phyloP scores from a whole-genome alignment of 1,284 basidiomycete species.

The Hymenochaete sp. region DNA sequence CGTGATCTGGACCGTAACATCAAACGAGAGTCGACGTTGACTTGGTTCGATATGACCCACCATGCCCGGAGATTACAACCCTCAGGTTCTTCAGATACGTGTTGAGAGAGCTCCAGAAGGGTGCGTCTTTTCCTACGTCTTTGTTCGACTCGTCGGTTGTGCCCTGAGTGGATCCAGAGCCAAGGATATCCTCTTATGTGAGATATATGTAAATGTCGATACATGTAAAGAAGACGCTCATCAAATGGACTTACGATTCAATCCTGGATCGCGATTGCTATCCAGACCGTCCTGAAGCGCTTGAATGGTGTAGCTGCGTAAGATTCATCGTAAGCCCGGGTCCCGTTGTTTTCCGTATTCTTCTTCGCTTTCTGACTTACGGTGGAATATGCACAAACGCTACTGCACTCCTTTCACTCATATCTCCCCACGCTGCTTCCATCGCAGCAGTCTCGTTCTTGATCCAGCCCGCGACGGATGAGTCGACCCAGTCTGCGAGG shows the following conservation, averaged over 20 bases:
- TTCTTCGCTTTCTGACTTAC: no score
- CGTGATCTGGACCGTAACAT: constrained; percentile 46
- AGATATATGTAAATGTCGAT: constrained; percentile 1
- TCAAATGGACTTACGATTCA: constrained; percentile 40
- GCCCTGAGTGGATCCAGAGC: constrained; percentile 51
- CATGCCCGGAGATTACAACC: constrained; percentile 59
- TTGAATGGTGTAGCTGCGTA: constrained; percentile 42
- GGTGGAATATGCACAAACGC: constrained; percentile 68
- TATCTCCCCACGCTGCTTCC: constrained; percentile 50
- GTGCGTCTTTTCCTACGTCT: constrained; percentile 38
- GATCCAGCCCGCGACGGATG: constrained; percentile 53
- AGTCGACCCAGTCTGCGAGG: constrained; percentile 61
- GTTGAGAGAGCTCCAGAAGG: constrained; percentile 56
- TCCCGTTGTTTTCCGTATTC: no score
- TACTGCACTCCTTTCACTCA: constrained; percentile 41
- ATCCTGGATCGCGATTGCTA: constrained; percentile 44
- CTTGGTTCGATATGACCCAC: constrained; percentile 27
- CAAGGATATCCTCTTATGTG: constrained; percentile 46
- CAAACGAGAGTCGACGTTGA: no score
- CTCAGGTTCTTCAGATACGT: constrained; percentile 53
- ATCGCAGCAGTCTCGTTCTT: constrained; percentile 39
- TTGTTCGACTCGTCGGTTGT: constrained; percentile 30
- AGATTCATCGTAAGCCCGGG: constrained; percentile 6
- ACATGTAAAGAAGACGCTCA: not conserved
- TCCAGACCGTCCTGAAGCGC: constrained; percentile 42